phyloP scores from a whole-genome alignment of 164 flowering plant genomes.

The Magnolia kwangsiensis region DNA sequence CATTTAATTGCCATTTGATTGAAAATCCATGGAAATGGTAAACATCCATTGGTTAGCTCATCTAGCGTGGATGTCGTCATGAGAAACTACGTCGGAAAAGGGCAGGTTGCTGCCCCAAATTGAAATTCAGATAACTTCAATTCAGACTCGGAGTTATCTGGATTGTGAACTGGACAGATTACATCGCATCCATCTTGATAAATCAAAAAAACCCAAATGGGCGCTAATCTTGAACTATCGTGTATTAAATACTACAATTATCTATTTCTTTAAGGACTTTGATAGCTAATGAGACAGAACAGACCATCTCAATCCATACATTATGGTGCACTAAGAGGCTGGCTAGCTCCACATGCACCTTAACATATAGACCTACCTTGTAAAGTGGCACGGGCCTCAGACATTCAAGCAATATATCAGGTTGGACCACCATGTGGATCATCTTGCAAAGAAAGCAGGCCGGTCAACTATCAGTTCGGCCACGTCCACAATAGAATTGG shows the following conservation, averaged over 20 bases:
- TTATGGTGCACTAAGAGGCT: too few relatives aligned
- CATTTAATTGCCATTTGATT: too few relatives aligned
- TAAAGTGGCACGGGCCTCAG: not conserved
- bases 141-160: not conserved
- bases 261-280: not conserved
- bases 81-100: too few relatives aligned
- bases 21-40: not conserved
- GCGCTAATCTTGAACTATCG: not conserved
- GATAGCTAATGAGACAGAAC: not conserved
- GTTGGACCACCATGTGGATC: not conserved
- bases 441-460: not conserved
- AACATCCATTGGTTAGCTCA: not conserved
- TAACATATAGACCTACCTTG: not conserved
- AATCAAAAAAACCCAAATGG: not conserved
- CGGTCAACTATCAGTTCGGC: too few relatives aligned
- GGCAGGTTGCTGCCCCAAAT: too few relatives aligned
- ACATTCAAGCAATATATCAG: not conserved
- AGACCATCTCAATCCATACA: not conserved
- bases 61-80: too few relatives aligned
- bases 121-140: not conserved
- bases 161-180: not conserved
- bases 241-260: not conserved
- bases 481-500: too few relatives aligned
- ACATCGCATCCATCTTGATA: not conserved
- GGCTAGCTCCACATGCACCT: not conserved